Percentiles rank a stretch among this genome's conserved stretches.
Evolutionary conservation across 2,329 filamentous ascomycete genomes (phyloP).

Genomic region (Stylonectria norvegica): DNA sequence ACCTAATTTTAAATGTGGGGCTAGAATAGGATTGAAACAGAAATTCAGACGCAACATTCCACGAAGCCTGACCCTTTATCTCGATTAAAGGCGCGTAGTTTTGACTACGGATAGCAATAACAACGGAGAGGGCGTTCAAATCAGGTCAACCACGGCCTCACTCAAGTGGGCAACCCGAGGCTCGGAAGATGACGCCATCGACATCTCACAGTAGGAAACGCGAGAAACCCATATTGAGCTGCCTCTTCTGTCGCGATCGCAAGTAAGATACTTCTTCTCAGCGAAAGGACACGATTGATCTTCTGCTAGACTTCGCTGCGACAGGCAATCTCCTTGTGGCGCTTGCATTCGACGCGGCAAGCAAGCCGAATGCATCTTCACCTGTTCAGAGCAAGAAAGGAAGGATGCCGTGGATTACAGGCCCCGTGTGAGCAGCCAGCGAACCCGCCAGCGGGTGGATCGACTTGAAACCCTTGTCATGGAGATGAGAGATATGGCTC

Average conservation of each 20-base stretch:
- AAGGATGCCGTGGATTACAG: constrained; percentile 17
- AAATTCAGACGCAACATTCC: too few relatives aligned
- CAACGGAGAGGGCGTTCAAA: too few relatives aligned
- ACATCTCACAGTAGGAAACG: constrained; percentile 1
- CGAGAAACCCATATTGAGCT: constrained; percentile 8
- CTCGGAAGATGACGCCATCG: background rate
- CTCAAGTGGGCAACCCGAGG: too few relatives aligned
- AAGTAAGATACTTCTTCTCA: constrained; percentile 1
- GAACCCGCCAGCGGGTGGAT: constrained; percentile 15
- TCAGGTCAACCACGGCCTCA: too few relatives aligned
- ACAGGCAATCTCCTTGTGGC: constrained; percentile 7
- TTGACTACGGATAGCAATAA: too few relatives aligned
- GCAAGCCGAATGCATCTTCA: constrained; percentile 8
- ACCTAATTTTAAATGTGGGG: too few relatives aligned
- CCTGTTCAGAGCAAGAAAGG: constrained; percentile 14
- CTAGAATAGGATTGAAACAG: too few relatives aligned
- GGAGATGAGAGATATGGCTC: constrained; percentile 11
- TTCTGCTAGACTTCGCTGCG: constrained; percentile 4
- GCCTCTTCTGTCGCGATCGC: constrained; percentile 7
- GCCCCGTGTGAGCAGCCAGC: constrained; percentile 6
- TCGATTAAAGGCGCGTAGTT: too few relatives aligned
- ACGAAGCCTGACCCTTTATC: too few relatives aligned
- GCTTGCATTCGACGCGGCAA: constrained; percentile 5
- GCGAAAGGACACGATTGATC: background rate
- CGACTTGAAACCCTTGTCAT: constrained; percentile 16